Base-by-base conservation (phyloP, 108 stramenopile genomes). In the Skeletonema grethae region DNA sequence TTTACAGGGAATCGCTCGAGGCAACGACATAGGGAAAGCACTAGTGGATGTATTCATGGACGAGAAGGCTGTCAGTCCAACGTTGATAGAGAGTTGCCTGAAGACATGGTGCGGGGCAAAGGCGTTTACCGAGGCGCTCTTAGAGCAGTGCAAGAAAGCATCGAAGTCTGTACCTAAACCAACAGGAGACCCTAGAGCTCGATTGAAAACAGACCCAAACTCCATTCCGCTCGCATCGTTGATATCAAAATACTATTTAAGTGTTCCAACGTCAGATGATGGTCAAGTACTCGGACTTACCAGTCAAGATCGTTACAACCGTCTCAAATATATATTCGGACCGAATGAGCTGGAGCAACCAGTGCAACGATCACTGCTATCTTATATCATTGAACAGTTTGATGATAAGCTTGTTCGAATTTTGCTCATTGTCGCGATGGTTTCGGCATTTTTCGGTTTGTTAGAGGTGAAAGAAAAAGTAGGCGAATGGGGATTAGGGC, bases 351-450 rank as follows among this genome's bases (percentile, higher is more conserved):
- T 94, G 32, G 66, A 77, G 30, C 64, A 75, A 61, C 74, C 88
- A 1, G 67, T 70, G 4, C 61, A 70, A 57, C 80, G 83, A 71
- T 82, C 87, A 18, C 58, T 83, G 25, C 82, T 78, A 66, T 46
- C 72, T 3, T 78, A 92, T 43, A 80, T 96, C 72, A 66, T 73
- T 32, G 89, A 92, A 81, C 95, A 96, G 79, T 96, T 96, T 70
- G 86, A 94, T 50, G 95, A 96, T 76, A 86, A 86, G 46, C 71
- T 96, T 28, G 95, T 96, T n/a, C 84, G 89, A 76, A 94, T 94
- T 57, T 73, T 94, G 73, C 68, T 94, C 65, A 74, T 77, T 3
- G 93, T 93, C 7, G 95, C 95, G 7, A 61, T 84, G 5, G 57
- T 91, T n/a, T 82, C 80, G 29, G 90, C 73, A 12, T 43, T 91